A percentile compares a stretch with the other conserved stretches of the same genome.
These are phyloP conservation scores for Phytopythium ostracodes DNA, from an alignment of 352 stramenopile species.

Conservation along the genomic window DNA sequence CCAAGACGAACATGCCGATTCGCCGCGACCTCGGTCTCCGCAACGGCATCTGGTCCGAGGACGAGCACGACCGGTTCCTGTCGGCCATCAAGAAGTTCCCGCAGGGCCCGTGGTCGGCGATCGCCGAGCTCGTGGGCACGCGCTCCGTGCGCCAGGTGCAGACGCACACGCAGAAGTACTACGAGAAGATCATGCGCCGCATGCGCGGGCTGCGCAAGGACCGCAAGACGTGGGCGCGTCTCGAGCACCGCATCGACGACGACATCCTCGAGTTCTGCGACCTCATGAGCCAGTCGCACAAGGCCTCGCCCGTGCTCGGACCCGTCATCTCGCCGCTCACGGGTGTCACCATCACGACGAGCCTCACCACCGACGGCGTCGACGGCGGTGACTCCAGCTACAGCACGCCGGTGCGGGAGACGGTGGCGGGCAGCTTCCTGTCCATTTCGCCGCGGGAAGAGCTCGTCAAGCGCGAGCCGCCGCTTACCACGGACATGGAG, in stretches of 20 bases:
- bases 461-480: neutral
- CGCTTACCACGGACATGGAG: neutral
- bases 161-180: constrained; percentile 63
- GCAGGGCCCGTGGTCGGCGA: constrained; percentile 35
- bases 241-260: constrained; percentile 57
- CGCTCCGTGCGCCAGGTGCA: constrained; percentile 62
- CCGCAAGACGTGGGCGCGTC: constrained; percentile 40
- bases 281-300: constrained; percentile 19
- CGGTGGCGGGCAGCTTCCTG: neutral
- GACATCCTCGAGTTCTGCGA: constrained; percentile 46
- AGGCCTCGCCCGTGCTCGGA: constrained; percentile 13
- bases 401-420: constrained; percentile 3
- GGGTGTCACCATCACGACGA: neutral
- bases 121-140: constrained; percentile 37
- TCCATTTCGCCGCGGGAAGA: neutral
- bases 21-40: constrained; percentile 3
- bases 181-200: constrained; percentile 69
- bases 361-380: constrained; percentile 8
- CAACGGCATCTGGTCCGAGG: constrained; percentile 48
- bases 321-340: constrained; percentile 15
- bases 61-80: constrained; percentile 60
- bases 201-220: constrained; percentile 55
- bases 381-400: neutral
- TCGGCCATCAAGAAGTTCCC: constrained; percentile 42
- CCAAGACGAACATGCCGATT: neutral